phyloP scores from a whole-genome alignment of 345 rosid genomes.

The Noccaea caerulescens region DNA sequence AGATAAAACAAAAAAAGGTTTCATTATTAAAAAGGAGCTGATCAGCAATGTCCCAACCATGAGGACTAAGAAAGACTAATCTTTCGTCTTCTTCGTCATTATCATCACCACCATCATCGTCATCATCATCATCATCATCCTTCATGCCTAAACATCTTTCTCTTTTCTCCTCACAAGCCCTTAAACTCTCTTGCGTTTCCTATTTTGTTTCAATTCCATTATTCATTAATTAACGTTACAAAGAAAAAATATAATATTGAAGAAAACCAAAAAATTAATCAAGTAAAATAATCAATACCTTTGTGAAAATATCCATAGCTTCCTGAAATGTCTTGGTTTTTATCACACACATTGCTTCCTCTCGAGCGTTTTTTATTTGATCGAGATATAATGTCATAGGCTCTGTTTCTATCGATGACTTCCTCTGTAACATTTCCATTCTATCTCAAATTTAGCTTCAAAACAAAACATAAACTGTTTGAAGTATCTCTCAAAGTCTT shows the following conservation, averaged over 20 bases:
- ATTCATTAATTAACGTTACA: neutral
- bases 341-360: conserved; percentile 38
- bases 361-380: conserved; percentile 38
- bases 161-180: conserved; percentile 15
- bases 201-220: neutral
- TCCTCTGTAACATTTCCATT: conserved; percentile 40
- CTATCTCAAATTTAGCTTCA: conserved; percentile 23
- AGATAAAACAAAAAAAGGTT: neutral
- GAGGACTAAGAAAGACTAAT: conserved; percentile 21
- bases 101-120: too few relatives aligned
- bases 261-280: neutral
- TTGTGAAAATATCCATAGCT: conserved; percentile 42
- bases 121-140: conserved; percentile 6
- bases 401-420: conserved; percentile 42
- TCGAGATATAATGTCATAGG: conserved; percentile 41
- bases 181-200: conserved; percentile 34
- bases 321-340: conserved; percentile 41
- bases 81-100: conserved; percentile 8
- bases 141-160: conserved; percentile 3
- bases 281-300: conserved; percentile 20
- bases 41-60: conserved; percentile 39
- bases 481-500: conserved; percentile 12
- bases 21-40: conserved; percentile 37
- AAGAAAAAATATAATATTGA: neutral
- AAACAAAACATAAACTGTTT: neutral